Base-by-base conservation (phyloP, 768 basidiomycete genomes). In the Pleurotus tuoliensis region DNA sequence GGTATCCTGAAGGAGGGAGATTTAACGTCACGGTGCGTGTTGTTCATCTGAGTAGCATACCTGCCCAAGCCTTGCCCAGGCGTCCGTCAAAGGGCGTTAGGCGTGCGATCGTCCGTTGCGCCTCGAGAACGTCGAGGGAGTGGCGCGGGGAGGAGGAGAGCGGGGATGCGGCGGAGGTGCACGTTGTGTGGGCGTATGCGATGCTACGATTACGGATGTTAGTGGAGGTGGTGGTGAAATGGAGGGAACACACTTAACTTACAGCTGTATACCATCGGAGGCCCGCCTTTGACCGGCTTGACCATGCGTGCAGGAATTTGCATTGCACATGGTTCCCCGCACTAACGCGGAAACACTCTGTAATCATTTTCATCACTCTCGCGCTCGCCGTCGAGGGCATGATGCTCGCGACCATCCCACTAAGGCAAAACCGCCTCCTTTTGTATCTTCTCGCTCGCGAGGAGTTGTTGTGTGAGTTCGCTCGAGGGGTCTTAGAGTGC, bases 41-140 rank as follows among this genome's bases (percentile, higher is more conserved):
- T 20, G 20, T 20, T 20, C n/a, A 39, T 43, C 34, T 25, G 55
- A 24, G 48, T 7, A 45, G 66, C 77, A 16, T 61, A 86, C 86
- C n/a, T 75, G 63, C 22, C 78, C 75, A 47, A 86, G 77, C 15
- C 80, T 77, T 7, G 89, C 87, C 82, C 84, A 89, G 4, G 90
- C 63, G 56, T 86, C 84, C 6, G 80, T 80, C 15, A 83, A 93
- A 92, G 9, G 91, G 88, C 3, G 81, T 76, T 27, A 84, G 71
- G 38, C 73, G 69, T 0, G 80, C 69, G 15, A 93, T 63, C 39
- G 83, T 63, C 25, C 69, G 67, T 30, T 71, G 73, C 1, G 81
- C 80, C 58, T 80, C 83, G 2, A 63, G 62, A 53, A 69, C 67
- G 56, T 86, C 84, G 8, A 75, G 62, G 50, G 73, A 67, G 5